A percentile compares a stretch with the other conserved stretches of the same genome.
phyloP scores from a whole-genome alignment of 2,329 filamentous ascomycete species.

The Talaromyces sp. region DNA sequence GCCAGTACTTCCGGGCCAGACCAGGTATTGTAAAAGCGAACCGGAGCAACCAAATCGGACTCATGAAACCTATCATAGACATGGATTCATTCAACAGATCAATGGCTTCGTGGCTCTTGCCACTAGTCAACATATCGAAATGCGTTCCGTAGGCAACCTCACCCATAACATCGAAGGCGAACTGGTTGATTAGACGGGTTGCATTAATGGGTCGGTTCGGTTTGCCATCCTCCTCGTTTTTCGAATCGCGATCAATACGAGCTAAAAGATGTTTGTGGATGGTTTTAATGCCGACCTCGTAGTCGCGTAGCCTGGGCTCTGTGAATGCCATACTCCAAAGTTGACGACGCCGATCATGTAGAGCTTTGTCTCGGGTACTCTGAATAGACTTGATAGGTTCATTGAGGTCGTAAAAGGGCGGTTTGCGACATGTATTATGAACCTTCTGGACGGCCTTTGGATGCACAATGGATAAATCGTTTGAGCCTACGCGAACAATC shows the following conservation, averaged over 20 bases:
- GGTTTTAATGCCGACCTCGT: constrained; percentile 32
- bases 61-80: constrained; percentile 13
- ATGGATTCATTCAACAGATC: constrained; percentile 33
- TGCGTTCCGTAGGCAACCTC: constrained; percentile 41
- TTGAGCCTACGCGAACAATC: constrained; percentile 32
- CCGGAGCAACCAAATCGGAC: constrained; percentile 30
- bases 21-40: constrained; percentile 30
- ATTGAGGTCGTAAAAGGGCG: constrained; percentile 37
- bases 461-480: constrained; percentile 32
- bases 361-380: constrained; percentile 29
- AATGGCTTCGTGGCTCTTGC: constrained; percentile 22
- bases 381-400: constrained; percentile 34
- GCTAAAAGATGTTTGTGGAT: constrained; percentile 32
- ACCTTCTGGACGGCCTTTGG: constrained; percentile 34
- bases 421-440: constrained; percentile 39
- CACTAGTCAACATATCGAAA: constrained; percentile 8
- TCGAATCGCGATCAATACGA: background rate
- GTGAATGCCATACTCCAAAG: constrained; percentile 41
- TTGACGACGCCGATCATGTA: constrained; percentile 36
- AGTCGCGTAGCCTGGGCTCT: constrained; percentile 36
- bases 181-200: constrained; percentile 38
- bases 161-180: constrained; percentile 45
- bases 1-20: constrained; percentile 24
- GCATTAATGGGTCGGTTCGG: constrained; percentile 26
- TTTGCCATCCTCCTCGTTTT: background rate